Percentiles rank a stretch among this genome's conserved stretches.
These are phyloP conservation scores for Hirsutella thompsonii DNA, from an alignment of 2,329 filamentous ascomycete genomes.

Conservation along the genomic window DNA sequence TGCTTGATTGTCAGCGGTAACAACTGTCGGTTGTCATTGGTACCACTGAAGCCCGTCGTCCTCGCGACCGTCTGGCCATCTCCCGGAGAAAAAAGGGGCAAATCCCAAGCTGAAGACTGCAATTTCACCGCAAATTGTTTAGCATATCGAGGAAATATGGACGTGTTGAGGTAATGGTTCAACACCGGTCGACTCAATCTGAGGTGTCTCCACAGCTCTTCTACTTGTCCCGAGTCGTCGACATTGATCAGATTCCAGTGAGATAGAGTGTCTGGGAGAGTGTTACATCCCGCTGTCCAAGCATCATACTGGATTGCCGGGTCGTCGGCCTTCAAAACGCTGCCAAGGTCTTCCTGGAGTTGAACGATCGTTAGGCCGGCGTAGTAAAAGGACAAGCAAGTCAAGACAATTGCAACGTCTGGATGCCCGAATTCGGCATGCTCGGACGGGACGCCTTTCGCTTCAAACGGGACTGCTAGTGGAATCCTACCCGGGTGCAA, in stretches of 20 bases:
- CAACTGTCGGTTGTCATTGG: constrained; percentile 49
- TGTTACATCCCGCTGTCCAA: constrained; percentile 26
- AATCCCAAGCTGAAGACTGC: constrained; percentile 55
- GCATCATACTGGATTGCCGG: constrained; percentile 41
- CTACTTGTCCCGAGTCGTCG: constrained; percentile 38
- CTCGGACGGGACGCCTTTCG: constrained; percentile 1
- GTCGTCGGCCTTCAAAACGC: constrained; percentile 38
- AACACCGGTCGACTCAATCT: constrained; percentile 35
- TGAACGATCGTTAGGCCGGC: constrained; percentile 28
- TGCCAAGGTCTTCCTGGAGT: constrained; percentile 27
- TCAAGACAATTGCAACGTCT: constrained; percentile 51
- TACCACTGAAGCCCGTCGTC: constrained; percentile 61
- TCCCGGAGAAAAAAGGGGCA: constrained; percentile 34
- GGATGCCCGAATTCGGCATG: constrained; percentile 33
- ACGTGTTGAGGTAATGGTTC: constrained; percentile 48
- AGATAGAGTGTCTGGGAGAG: constrained; percentile 30
- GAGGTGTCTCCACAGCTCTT: constrained; percentile 35
- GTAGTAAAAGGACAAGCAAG: constrained; percentile 56
- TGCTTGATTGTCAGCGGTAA: constrained; percentile 51
- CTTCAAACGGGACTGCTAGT: not conserved
- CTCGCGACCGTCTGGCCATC: not conserved
- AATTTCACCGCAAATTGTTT: constrained; percentile 53
- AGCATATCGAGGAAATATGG: constrained; percentile 52
- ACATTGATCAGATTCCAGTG: constrained; percentile 46
- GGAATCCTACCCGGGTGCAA: constrained; percentile 32